Base-by-base conservation (phyloP, 75 land plant genomes). In the Picea sitchensis region DNA sequence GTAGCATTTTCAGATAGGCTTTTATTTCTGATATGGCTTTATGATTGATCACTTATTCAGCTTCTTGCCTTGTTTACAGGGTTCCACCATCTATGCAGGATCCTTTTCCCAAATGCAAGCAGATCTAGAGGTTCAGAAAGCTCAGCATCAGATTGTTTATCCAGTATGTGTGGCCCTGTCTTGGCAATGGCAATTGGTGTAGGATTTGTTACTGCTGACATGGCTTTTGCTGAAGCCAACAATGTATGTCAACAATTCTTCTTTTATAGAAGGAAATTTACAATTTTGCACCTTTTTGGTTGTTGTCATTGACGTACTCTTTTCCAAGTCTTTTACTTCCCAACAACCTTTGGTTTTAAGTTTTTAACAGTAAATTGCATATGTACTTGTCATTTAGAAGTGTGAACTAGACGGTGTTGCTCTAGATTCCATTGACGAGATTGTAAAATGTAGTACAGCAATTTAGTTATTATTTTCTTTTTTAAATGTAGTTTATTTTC, bases 191-290 rank as follows among this genome's bases (percentile, higher is more conserved):
- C 12, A 9, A 41, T 41, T 44, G 8, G 73, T 36, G 41, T 71
- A 8, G 54, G 73, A 71, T 71, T 71, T 1, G 54, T 44, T 71
- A 71, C 54, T 6, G 54, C 11, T 41, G 3, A 71, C 21, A 11
- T 71, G 20, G 73, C 73, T 71, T 71, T 71, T 71, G 73, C 73
- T 20, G 73, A 71, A 41, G 54, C 73, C 26, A 71, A 41, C 21
- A 20, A 71, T 44, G 73, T 71, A 71, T 41, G 73, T 44, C 41
- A 8, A 38, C 41, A 41, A 11, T 17, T 71, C 54, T 71, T 71
- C 54, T 71, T 71, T 1, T 9, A 20, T 11, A 71, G 21, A n/a
- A 41, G 54, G 38, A 71, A 20, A n/a, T 20, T 71, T 71, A n/a
- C 44, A 47, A 18, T 71, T 36, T 44, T 18, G 20, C 18, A 17